A percentile compares a stretch with the other conserved stretches of the same genome.
Evolutionary conservation across 202 grass and related monocot genomes (phyloP).

Genomic region (Brachypodium distachyon): DNA sequence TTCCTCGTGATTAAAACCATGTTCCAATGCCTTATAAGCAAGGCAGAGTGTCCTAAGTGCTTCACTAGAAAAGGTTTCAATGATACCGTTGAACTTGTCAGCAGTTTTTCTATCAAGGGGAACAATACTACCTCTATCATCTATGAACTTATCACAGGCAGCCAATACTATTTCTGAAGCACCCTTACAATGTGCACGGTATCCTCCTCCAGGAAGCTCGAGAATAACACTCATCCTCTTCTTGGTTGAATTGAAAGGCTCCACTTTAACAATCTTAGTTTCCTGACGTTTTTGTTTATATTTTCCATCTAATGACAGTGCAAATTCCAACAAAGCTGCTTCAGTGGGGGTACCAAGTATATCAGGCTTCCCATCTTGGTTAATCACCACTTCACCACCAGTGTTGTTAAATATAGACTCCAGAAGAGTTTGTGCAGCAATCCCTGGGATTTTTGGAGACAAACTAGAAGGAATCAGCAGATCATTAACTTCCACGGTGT

Average conservation of each 20-base stretch:
- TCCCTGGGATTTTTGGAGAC: slow-evolving; percentile 45
- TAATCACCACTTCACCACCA: slow-evolving; percentile 66
- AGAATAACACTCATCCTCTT: slow-evolving; percentile 80
- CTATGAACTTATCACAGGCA: slow-evolving; percentile 67
- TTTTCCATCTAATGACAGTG: slow-evolving; percentile 48
- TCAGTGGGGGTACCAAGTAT: slow-evolving; percentile 82
- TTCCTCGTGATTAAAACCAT: slow-evolving; percentile 26
- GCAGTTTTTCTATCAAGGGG: slow-evolving; percentile 44
- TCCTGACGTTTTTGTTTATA: slow-evolving; percentile 39
- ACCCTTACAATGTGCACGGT: slow-evolving; percentile 74
- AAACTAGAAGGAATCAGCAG: slow-evolving; percentile 23
- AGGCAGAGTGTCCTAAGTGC: slow-evolving; percentile 89
- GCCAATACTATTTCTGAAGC: slow-evolving; percentile 89
- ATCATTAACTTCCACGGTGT: slow-evolving; percentile 29
- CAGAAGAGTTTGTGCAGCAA: slow-evolving; percentile 53
- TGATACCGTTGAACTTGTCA: slow-evolving; percentile 37
- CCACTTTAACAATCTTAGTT: slow-evolving; percentile 60
- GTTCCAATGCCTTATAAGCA: slow-evolving; percentile 62
- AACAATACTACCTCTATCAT: slow-evolving; percentile 41
- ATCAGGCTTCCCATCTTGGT: slow-evolving; percentile 53
- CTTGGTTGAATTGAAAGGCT: slow-evolving; percentile 94
- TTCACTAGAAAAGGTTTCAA: slow-evolving; percentile 75
- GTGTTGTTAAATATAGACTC: slow-evolving; percentile 94
- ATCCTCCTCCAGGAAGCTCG: slow-evolving; percentile 52
- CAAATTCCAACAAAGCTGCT: slow-evolving; percentile 74